Percentiles rank a stretch among this genome's conserved stretches.
Evolutionary conservation across 2,329 filamentous ascomycete genomes (phyloP).

Genomic region (Fusarium penzigii): DNA sequence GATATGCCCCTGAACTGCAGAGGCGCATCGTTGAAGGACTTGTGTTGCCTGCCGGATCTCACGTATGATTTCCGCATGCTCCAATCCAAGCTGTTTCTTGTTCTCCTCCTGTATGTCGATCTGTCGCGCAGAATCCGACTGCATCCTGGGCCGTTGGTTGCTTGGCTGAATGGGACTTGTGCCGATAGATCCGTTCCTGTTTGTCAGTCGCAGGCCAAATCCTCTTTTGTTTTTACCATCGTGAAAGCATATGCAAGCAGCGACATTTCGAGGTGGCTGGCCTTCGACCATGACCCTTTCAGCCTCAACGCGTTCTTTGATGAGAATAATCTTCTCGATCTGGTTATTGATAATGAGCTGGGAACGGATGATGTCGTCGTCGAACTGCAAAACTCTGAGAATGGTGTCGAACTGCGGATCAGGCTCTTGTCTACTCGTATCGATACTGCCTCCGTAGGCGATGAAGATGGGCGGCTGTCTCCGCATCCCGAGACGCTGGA

Average conservation of each 20-base stretch:
- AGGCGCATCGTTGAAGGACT: constrained; percentile 49
- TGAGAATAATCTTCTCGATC: constrained; percentile 83
- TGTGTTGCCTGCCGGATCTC: constrained; percentile 49
- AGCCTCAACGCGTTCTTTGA: constrained; percentile 68
- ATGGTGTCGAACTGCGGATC: constrained; percentile 73
- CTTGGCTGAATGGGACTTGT: constrained; percentile 49
- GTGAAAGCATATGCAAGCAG: constrained; percentile 68
- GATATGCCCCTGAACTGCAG: constrained; percentile 47
- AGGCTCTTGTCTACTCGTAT: constrained; percentile 63
- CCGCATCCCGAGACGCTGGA: constrained; percentile 61
- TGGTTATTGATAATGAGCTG: constrained; percentile 79
- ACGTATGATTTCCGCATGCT: constrained; percentile 53
- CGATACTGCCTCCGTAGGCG: constrained; percentile 37
- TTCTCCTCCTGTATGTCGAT: constrained; percentile 54
- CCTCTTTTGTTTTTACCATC: constrained; percentile 55
- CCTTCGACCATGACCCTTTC: constrained; percentile 67
- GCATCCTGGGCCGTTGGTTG: constrained; percentile 68
- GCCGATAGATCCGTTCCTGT: constrained; percentile 42
- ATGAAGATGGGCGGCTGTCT: constrained; percentile 40
- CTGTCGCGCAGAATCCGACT: constrained; percentile 71
- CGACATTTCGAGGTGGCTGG: constrained; percentile 67
- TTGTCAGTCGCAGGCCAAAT: constrained; percentile 60
- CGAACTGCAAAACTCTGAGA: constrained; percentile 77
- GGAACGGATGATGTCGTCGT: constrained; percentile 74
- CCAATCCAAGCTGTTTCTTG: constrained; percentile 54